Evolutionary conservation across 2,329 filamentous ascomycete species (phyloP).

Genomic region (Ophiostoma himal-ulmi): DNA sequence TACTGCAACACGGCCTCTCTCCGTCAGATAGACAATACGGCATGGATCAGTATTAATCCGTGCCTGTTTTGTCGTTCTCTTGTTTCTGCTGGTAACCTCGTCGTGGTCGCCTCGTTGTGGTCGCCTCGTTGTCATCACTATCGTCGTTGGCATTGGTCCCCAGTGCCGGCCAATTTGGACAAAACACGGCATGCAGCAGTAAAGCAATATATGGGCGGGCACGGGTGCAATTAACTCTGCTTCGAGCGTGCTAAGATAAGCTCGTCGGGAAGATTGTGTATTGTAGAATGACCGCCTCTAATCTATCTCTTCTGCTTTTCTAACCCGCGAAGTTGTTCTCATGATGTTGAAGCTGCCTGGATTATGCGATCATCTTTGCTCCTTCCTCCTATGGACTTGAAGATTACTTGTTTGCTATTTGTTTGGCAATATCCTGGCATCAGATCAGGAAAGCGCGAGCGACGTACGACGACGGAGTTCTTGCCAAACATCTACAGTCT

Average conservation of each 20-base stretch:
- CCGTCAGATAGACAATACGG: not conserved
- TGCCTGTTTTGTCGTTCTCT: not conserved
- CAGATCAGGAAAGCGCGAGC: constrained; percentile 1
- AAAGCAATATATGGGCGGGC: constrained; percentile 16
- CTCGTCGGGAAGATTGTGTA: not conserved
- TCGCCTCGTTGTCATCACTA: not conserved
- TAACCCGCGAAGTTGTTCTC: not conserved
- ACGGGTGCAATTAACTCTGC: constrained; percentile 16
- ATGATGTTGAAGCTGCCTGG: not conserved
- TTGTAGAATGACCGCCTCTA: not conserved
- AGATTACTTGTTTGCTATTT: not conserved
- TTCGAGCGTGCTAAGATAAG: not conserved
- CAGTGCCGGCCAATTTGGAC: constrained; percentile 8
- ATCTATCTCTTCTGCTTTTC: not conserved
- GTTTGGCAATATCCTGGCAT: not conserved
- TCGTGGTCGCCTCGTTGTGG: not conserved
- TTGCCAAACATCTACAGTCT: not conserved
- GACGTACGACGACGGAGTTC: not conserved
- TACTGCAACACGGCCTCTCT: not conserved
- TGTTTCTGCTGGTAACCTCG: not conserved
- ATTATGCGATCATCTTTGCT: constrained; percentile 1
- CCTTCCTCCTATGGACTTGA: not conserved
- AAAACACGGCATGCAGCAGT: constrained; percentile 14
- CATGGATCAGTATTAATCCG: not conserved
- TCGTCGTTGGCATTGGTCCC: not conserved